Base-by-base conservation (phyloP, 1,284 basidiomycete species). In the Cutaneotrichosporon sp. region DNA sequence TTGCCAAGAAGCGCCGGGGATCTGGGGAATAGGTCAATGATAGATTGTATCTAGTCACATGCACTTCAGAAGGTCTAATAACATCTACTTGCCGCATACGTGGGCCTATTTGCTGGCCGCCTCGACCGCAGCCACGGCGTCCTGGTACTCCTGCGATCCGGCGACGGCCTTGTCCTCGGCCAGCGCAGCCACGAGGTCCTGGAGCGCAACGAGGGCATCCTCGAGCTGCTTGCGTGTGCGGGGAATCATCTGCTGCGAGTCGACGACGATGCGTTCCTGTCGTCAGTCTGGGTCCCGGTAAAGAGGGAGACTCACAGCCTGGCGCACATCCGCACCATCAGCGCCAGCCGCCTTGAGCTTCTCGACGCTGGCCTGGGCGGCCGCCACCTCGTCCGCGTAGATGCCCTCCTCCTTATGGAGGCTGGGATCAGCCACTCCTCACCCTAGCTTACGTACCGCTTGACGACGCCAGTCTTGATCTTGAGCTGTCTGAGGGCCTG, bases 251-350 rank as follows among this genome's bases (percentile, higher is more conserved):
- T 87, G 90, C 70, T 87, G 82, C 38, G 89, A 88, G 81, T 94
- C 91, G 67, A 89, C 88, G 64, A 88, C 76, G 78, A 93, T 84
- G 74, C 85, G 86, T 70, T 82, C 86, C 91, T 92, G 75, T 6
- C n/a, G 64, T 65, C 9, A 65, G 64, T 26, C 18, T 16, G 46
- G 13, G 26, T 4, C n/a, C 2, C 7, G 4, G 50, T 2, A 21
- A 31, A 11, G 26, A 1, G 49, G 32, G 9, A 21, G 11, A 83
- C 89, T 74, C 76, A 92, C 92, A 69, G 86, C 87, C 79, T 90
- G 91, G 77, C 88, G 88, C 75, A 92, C 84, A 69, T 91, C 88
- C 85, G 89, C 92, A 49, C 88, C 88, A 70, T 92, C 90, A 26
- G 85, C 85, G 31, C 83, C 85, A 56, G 87, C 85, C 10, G 83